A percentile compares a stretch with the other conserved stretches of the same genome.
Conservation (phyloP, 1,284 basidiomycete genomes). For the Salmacisia buchloeana region DNA sequence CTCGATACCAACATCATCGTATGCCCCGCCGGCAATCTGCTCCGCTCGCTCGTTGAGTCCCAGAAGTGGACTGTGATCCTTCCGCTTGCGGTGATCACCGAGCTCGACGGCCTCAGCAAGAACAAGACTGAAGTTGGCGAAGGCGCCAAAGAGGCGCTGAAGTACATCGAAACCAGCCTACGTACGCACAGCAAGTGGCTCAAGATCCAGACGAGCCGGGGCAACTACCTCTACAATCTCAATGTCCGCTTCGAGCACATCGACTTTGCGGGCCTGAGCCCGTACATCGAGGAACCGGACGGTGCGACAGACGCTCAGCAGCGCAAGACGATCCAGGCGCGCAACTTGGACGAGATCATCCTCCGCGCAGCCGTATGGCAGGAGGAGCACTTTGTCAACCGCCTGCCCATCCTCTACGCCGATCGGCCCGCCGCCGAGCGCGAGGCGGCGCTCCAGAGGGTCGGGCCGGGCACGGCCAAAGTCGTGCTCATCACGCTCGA, state of each 20-base stretch:
- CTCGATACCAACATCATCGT: slow-evolving; percentile 83
- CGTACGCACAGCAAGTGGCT: slow-evolving; percentile 69
- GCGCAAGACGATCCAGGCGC: slow-evolving; percentile 55
- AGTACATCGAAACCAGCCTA: slow-evolving; percentile 69
- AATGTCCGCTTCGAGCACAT: slow-evolving; percentile 78
- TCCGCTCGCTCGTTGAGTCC: slow-evolving; percentile 67
- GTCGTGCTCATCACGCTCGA: slow-evolving; percentile 86
- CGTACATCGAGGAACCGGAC: slow-evolving; percentile 5
- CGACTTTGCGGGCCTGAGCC: slow-evolving; percentile 57
- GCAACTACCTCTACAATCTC: slow-evolving; percentile 83
- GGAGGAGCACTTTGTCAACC: slow-evolving; percentile 81
- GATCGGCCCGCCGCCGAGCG: slow-evolving; percentile 15
- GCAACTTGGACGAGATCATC: slow-evolving; percentile 91
- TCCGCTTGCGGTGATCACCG: slow-evolving; percentile 75
- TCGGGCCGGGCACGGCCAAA: slow-evolving; percentile 61
- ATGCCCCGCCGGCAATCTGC: slow-evolving; percentile 20
- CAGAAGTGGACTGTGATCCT: slow-evolving; percentile 80
- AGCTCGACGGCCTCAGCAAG: slow-evolving; percentile 79
- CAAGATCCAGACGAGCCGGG: slow-evolving; percentile 89
- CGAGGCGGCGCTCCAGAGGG: slow-evolving; percentile 39
- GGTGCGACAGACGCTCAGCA: neutral
- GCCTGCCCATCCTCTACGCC: slow-evolving; percentile 63
- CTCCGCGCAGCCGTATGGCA: slow-evolving; percentile 87
- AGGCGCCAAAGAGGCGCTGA: slow-evolving; percentile 64
- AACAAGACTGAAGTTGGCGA: slow-evolving; percentile 61